phyloP scores from a whole-genome alignment of 2,329 filamentous ascomycete species.

The Thermoascus crustaceus region DNA sequence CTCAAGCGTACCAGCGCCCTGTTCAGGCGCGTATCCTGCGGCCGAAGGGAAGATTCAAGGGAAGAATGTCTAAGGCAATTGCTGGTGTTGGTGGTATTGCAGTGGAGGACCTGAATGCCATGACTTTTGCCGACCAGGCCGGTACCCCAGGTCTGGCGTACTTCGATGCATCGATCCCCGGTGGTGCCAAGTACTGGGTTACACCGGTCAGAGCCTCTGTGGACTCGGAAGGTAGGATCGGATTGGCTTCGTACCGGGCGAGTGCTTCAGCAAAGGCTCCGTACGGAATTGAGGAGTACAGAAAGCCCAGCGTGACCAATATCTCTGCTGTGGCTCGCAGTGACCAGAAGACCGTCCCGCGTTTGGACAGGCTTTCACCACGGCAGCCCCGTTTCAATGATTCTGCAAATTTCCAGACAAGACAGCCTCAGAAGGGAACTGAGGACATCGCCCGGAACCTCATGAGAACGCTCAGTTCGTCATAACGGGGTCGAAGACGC shows the following conservation, averaged over 20 bases:
- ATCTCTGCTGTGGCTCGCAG: slow-evolving; percentile 20
- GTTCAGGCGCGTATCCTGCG: slow-evolving; percentile 51
- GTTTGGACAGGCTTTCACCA: slow-evolving; percentile 19
- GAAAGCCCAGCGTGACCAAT: slow-evolving; percentile 19
- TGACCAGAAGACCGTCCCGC: slow-evolving; percentile 20
- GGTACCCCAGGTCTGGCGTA: slow-evolving; percentile 34
- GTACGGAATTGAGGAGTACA: slow-evolving; percentile 29
- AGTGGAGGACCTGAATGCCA: slow-evolving; percentile 29
- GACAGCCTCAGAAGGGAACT: slow-evolving; percentile 7
- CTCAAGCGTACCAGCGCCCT: slow-evolving; percentile 45
- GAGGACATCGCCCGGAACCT: slow-evolving; percentile 26
- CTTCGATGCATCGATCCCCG: slow-evolving; percentile 38
- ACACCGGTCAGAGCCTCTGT: slow-evolving; percentile 40
- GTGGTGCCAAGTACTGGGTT: slow-evolving; percentile 48
- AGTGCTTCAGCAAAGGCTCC: slow-evolving; percentile 26
- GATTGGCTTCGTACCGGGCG: slow-evolving; percentile 28
- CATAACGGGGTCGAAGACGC: too few relatives aligned
- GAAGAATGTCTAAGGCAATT: slow-evolving; percentile 23
- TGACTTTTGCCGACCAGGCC: slow-evolving; percentile 24
- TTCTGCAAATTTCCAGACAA: slow-evolving; percentile 1
- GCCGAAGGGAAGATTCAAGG: slow-evolving; percentile 33
- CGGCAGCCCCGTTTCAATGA: slow-evolving; percentile 13
- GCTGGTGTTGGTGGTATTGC: slow-evolving; percentile 36
- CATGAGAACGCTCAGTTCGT: slow-evolving; percentile 21
- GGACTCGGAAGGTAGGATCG: slow-evolving; percentile 38